Percentiles rank a stretch among this genome's conserved stretches.
Conservation (phyloP, 805 yeast species). For the Ogataea nakhonphanomensis region DNA sequence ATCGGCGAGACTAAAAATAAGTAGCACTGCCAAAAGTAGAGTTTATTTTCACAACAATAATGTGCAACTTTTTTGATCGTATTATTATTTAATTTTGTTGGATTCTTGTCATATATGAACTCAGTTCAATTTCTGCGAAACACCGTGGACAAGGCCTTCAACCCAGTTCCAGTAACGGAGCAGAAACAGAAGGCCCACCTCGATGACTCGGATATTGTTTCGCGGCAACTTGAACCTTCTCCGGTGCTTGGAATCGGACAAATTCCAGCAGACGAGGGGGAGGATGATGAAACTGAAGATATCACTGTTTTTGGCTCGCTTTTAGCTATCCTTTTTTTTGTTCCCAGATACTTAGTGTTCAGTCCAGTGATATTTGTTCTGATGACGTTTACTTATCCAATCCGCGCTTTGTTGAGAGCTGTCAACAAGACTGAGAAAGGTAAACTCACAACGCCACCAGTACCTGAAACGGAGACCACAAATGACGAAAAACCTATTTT, state of each 20-base stretch:
- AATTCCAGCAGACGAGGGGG: slow-evolving; percentile 3
- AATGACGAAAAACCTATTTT: neutral
- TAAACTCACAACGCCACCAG: neutral
- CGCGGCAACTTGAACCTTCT: slow-evolving; percentile 17
- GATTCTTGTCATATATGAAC: slow-evolving; percentile 22
- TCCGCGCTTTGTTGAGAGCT: slow-evolving; percentile 33
- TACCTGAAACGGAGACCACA: neutral
- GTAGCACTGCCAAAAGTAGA: neutral
- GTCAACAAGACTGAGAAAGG: neutral
- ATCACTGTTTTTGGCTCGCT: slow-evolving; percentile 17
- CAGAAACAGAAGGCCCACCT: slow-evolving; percentile 1
- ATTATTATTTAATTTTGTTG: slow-evolving; percentile 4
- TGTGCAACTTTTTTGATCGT: slow-evolving; percentile 1
- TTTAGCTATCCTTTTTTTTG: slow-evolving; percentile 37
- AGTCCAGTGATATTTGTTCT: slow-evolving; percentile 50
- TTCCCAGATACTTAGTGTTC: slow-evolving; percentile 49
- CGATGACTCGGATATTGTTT: slow-evolving; percentile 22
- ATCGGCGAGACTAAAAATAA: slow-evolving; percentile 4
- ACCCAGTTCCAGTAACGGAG: slow-evolving; percentile 12
- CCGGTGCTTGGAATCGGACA: slow-evolving; percentile 1
- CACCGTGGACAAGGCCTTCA: slow-evolving; percentile 31
- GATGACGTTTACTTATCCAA: slow-evolving; percentile 55
- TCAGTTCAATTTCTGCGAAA: slow-evolving; percentile 32
- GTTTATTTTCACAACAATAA: slow-evolving; percentile 2
- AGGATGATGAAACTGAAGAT: slow-evolving; percentile 4